Evolutionary conservation across 345 rosid genomes (phyloP), one percentile per base, ranked within the genome.

Genomic region (Pseudoturritis turrita): DNA sequence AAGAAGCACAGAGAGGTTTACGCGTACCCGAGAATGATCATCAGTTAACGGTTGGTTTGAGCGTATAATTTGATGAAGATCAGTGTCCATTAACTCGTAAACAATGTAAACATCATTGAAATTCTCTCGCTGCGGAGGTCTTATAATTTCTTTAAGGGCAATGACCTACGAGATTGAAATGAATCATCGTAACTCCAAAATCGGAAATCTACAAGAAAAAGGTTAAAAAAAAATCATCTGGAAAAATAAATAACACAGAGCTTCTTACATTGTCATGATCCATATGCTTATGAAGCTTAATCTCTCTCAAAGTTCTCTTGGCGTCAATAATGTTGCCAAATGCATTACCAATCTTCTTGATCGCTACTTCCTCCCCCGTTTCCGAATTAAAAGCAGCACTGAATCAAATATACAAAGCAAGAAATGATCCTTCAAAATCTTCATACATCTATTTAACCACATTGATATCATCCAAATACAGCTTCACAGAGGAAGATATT

Each of bases 271-370:
- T 92, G 73, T 87, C 95, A 62, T 92, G 98, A 75, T 85, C 88
- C 98, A 89, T 82, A 84, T 88, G 98, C 17, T 77, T 79, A 46
- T 87, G 88, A 71, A 92, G 92, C 87, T 88, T 89, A 65, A 92
- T 89, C 83, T 92, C 98, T 65, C 98, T 83, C 62, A 92, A 76
- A 57, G 95, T 65, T 65, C 70, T 35, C 58, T 65, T 65, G 15
- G 70, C 70, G 10, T 35, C 70, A 0, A 65, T 49, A 33, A 91
- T 80, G 77, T 92, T 92, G 68, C 78, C 95, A 41, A 92, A 92
- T 12, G 98, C 95, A 76, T 89, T 92, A 62, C 91, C 91, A 75
- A 92, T 83, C 82, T 92, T 92, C 88, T 92, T 92, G 47, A 92
- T 89, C 73, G 98, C 98, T 73, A 92, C 91, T 78, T 90, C 95